These are phyloP conservation scores for Dryas drummondii DNA, from an alignment of 306 rosid genomes.

Conservation along the genomic window DNA sequence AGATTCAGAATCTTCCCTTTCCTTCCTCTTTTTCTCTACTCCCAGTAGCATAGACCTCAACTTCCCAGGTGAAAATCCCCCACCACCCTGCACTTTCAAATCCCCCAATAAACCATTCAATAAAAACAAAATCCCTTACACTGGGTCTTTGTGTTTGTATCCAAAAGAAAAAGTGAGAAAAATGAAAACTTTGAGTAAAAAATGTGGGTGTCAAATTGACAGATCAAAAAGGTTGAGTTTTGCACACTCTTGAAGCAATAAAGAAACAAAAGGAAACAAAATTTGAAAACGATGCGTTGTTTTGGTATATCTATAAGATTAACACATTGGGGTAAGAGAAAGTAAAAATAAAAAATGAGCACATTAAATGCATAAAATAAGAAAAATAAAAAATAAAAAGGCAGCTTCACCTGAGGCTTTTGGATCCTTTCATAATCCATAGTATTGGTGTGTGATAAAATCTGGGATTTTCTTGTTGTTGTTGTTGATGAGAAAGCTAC, in stretches of 20 bases:
- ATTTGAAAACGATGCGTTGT: conserved; percentile 20
- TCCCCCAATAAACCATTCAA: conserved; percentile 10
- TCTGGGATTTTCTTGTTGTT: not conserved
- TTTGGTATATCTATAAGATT: not conserved
- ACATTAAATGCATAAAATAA: not conserved
- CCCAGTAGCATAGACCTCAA: conserved; percentile 81
- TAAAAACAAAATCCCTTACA: not conserved
- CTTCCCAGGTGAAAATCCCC: conserved; percentile 94
- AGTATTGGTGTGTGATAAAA: not conserved
- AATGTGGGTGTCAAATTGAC: conserved; percentile 13
- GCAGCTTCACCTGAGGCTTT: conserved; percentile 67
- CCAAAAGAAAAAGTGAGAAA: conserved; percentile 5
- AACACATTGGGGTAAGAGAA: conserved; percentile 15
- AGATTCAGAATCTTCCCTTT: conserved; percentile 62
- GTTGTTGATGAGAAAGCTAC: not conserved
- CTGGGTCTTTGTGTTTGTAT: not conserved
- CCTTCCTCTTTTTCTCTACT: conserved; percentile 80
- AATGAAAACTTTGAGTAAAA: conserved; percentile 3
- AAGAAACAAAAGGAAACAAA: not conserved
- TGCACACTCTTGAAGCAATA: not conserved
- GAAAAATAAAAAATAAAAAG: conserved; percentile 13
- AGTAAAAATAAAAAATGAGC: conserved; percentile 10
- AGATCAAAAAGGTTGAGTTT: conserved; percentile 33
- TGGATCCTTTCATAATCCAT: conserved; percentile 98
- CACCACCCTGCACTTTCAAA: conserved; percentile 56